These are phyloP conservation scores for Grosmannia penicillata DNA, from an alignment of 2,329 filamentous ascomycete genomes.

Conservation along the genomic window DNA sequence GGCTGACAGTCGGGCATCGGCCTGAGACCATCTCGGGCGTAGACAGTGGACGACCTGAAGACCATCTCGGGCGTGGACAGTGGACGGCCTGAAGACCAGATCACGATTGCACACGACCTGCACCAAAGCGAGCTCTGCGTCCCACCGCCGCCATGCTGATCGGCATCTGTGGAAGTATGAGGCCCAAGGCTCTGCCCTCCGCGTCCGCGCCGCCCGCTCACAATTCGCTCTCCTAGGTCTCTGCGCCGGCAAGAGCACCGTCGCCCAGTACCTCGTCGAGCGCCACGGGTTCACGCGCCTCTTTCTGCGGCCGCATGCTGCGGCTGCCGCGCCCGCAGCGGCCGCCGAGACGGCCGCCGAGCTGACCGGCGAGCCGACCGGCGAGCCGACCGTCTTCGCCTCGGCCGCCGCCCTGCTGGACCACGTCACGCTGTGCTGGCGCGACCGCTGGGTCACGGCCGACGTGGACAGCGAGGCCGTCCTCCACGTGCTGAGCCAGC, in stretches of 20 bases:
- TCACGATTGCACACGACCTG: not conserved
- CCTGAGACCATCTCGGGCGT: too few relatives aligned
- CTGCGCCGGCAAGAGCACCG: slow-evolving; percentile 82
- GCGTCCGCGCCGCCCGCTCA: not conserved
- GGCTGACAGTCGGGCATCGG: too few relatives aligned
- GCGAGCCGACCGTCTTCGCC: slow-evolving; percentile 28
- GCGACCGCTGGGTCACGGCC: slow-evolving; percentile 69
- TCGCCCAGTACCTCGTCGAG: slow-evolving; percentile 74
- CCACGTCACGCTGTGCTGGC: slow-evolving; percentile 77
- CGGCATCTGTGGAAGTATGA: slow-evolving; percentile 59
- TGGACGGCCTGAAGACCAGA: too few relatives aligned
- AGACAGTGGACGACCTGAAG: too few relatives aligned
- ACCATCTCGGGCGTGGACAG: too few relatives aligned
- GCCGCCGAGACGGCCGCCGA: not conserved
- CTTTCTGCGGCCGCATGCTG: slow-evolving; percentile 31
- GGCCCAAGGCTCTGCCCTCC: not conserved
- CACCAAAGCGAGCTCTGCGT: not conserved
- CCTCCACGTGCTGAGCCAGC: slow-evolving; percentile 59
- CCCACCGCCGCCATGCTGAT: slow-evolving; percentile 47
- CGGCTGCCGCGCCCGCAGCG: too few relatives aligned
- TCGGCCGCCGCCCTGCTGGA: slow-evolving; percentile 53
- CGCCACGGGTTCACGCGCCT: slow-evolving; percentile 71
- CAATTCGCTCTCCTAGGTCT: slow-evolving; percentile 45
- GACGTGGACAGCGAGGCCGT: slow-evolving; percentile 60
- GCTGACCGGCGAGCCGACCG: not conserved